These are phyloP conservation scores for Diaporthe sp. DNA, from an alignment of 2,329 filamentous ascomycete species.

Conservation along the genomic window DNA sequence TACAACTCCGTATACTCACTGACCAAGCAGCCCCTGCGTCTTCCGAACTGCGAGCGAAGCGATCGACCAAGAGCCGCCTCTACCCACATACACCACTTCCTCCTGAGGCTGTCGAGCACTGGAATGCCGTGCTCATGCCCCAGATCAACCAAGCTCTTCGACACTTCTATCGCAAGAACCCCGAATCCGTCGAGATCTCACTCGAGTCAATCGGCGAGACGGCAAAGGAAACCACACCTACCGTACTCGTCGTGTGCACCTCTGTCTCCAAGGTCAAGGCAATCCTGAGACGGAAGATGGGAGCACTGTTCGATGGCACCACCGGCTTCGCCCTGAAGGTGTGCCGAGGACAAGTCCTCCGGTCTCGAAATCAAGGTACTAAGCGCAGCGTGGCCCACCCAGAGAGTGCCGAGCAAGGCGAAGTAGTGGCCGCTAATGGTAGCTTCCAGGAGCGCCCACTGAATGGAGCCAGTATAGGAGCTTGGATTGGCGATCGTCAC, in stretches of 20 bases:
- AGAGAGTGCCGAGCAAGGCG: conserved; percentile 49
- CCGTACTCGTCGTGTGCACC: conserved; percentile 82
- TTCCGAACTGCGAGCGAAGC: conserved; percentile 43
- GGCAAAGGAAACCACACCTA: conserved; percentile 75
- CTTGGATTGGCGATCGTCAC: conserved; percentile 87
- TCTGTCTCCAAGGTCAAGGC: conserved; percentile 80
- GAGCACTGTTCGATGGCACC: conserved; percentile 73
- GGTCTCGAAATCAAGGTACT: conserved; percentile 65
- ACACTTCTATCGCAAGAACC: conserved; percentile 78
- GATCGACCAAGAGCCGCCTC: conserved; percentile 63
- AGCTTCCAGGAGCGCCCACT: conserved; percentile 83
- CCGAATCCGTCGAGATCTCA: conserved; percentile 83
- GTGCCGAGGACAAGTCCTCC: conserved; percentile 76
- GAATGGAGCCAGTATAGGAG: conserved; percentile 93
- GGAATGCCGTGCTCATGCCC: conserved; percentile 79
- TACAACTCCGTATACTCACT: conserved; percentile 15
- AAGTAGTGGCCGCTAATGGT: conserved; percentile 71
- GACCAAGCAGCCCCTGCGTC: conserved; percentile 29
- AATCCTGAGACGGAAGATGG: conserved; percentile 78
- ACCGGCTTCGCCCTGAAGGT: conserved; percentile 77
- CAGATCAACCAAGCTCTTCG: conserved; percentile 80
- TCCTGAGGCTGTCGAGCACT: conserved; percentile 75
- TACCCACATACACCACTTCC: conserved; percentile 72
- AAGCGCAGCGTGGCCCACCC: conserved; percentile 55
- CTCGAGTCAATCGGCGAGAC: conserved; percentile 81